Evolutionary conservation across 1,139 yeast species (phyloP).

Genomic region (Debaryomyces nepalensis): DNA sequence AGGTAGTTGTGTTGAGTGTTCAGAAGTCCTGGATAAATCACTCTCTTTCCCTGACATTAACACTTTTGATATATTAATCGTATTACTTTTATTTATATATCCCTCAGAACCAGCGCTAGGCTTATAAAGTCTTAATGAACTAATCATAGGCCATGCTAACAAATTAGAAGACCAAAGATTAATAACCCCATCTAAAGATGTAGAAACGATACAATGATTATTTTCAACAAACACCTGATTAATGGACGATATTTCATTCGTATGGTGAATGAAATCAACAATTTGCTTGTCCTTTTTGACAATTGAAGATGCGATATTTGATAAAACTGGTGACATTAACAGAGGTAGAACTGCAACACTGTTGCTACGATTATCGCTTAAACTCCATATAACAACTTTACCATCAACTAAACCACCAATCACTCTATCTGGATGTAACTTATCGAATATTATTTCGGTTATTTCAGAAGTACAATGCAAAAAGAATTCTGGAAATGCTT

Average conservation of each 20-base stretch:
- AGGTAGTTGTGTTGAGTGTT: slow-evolving; percentile 15
- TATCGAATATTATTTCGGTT: slow-evolving; percentile 47
- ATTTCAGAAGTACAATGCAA: slow-evolving; percentile 48
- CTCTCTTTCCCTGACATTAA: slow-evolving; percentile 1
- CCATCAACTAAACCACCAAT: slow-evolving; percentile 47
- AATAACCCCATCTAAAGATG: slow-evolving; percentile 41
- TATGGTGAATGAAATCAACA: slow-evolving; percentile 14
- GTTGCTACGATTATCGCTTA: slow-evolving; percentile 19
- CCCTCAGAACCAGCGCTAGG: neutral
- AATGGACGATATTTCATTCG: slow-evolving; percentile 20
- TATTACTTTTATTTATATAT: neutral
- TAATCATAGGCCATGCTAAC: slow-evolving; percentile 36
- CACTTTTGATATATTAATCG: neutral
- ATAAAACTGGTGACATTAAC: slow-evolving; percentile 30
- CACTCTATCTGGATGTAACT: slow-evolving; percentile 31
- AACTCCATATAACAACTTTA: slow-evolving; percentile 45
- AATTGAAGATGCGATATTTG: slow-evolving; percentile 15
- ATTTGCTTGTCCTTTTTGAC: neutral
- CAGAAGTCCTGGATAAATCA: neutral
- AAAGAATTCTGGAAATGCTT: slow-evolving; percentile 51
- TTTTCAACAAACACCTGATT: slow-evolving; percentile 28
- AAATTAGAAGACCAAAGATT: slow-evolving; percentile 49
- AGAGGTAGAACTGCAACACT: slow-evolving; percentile 33
- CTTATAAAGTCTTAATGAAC: slow-evolving; percentile 22
- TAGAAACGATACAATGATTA: slow-evolving; percentile 33